These are phyloP conservation scores for Gymnopilus junonius DNA, from an alignment of 768 basidiomycete species.

Conservation along the genomic window DNA sequence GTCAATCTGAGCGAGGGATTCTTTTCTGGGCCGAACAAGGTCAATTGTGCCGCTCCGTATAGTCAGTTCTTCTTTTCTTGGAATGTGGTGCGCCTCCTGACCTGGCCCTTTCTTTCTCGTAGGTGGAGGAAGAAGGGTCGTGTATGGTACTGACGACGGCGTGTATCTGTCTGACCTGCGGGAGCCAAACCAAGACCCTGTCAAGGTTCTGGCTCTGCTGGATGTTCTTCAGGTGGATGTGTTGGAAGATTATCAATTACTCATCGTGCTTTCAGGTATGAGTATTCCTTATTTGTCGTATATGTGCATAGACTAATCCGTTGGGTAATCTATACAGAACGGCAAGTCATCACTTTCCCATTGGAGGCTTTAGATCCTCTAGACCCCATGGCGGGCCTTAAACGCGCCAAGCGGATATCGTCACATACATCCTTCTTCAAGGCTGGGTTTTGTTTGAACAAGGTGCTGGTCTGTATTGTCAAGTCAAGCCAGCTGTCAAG, in stretches of 20 bases:
- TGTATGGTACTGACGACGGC: slow-evolving; percentile 97
- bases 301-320: not conserved
- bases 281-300: not conserved
- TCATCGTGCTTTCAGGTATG: slow-evolving; percentile 97
- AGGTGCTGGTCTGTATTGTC: slow-evolving; percentile 94
- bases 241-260: slow-evolving; percentile 91
- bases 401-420: slow-evolving; percentile 93
- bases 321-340: slow-evolving; percentile 56
- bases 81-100: slow-evolving; percentile 11
- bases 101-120: slow-evolving; percentile 4
- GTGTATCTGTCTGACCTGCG: slow-evolving; percentile 92
- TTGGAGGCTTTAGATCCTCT: slow-evolving; percentile 89
- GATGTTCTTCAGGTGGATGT: slow-evolving; percentile 97
- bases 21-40: slow-evolving; percentile 83
- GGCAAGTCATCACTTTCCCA: slow-evolving; percentile 95
- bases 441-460: slow-evolving; percentile 88
- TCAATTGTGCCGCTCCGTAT: slow-evolving; percentile 89
- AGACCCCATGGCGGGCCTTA: slow-evolving; percentile 90
- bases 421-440: slow-evolving; percentile 99
- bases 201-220: slow-evolving; percentile 85
- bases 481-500: slow-evolving; percentile 95
- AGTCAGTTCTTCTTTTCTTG: slow-evolving; percentile 57
- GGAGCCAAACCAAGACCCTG: slow-evolving; percentile 76
- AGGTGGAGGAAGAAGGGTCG: slow-evolving; percentile 85
- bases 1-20: slow-evolving; percentile 85